Base-by-base conservation (phyloP, 805 yeast genomes). In the Saccharomycopsis fodiens region DNA sequence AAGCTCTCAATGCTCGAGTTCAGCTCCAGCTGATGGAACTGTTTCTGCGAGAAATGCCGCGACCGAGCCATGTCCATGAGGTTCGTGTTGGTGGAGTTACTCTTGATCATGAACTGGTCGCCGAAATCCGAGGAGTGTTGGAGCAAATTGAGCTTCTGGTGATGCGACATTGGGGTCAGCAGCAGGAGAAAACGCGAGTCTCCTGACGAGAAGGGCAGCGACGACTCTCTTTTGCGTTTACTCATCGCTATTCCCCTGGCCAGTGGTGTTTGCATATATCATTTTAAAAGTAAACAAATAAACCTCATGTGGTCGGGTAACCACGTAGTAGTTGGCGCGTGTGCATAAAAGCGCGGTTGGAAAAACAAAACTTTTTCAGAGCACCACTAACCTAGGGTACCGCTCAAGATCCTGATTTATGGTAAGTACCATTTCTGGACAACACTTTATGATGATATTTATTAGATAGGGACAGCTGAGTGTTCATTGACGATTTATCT, bases 401-500 rank as follows among this genome's bases (percentile, higher is more conserved):
- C n/a, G n/a, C n/a, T n/a, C n/a, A n/a, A n/a, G n/a, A n/a, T n/a
- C n/a, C n/a, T n/a, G n/a, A n/a, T n/a, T n/a, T n/a, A n/a, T n/a
- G n/a, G n/a, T n/a, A n/a, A n/a, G n/a, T n/a, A n/a, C n/a, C n/a
- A n/a, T n/a, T n/a, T n/a, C n/a, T n/a, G n/a, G n/a, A n/a, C n/a
- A n/a, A n/a, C n/a, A 25, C 10, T 25, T 25, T 5, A 45, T 46
- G 50, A 46, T 46, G 50, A 46, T 22, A 25, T 31, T 34, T 22
- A 43, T 34, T 39, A 47, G 51, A 47, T 47, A 47, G 51, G 51
- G 51, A 47, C 51, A 47, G 34, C 51, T 43, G 51, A 47, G 21
- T 25, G 43, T 35, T 38, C 41, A 7, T 32, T 47, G 51, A 47
- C 23, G 51, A 47, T 43, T 42, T 47, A 41, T 47, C 51, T 46